A percentile compares a stretch with the other conserved stretches of the same genome.
These are phyloP conservation scores for Parasarocladium wereldwijsianum DNA, from an alignment of 2,329 filamentous ascomycete genomes.

Conservation along the genomic window DNA sequence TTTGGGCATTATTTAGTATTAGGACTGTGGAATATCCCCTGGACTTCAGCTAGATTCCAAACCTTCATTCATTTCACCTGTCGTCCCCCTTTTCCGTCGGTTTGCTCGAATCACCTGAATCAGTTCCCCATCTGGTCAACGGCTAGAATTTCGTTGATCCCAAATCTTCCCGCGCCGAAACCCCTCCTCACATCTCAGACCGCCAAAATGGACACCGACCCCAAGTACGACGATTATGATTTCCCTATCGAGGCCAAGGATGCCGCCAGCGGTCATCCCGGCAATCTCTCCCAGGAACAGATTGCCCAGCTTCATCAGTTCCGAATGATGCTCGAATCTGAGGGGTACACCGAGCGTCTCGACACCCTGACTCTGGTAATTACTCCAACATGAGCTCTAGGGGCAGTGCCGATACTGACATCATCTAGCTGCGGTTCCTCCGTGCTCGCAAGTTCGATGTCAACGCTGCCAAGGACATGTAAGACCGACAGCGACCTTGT, in stretches of 20 bases:
- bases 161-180: too few relatives aligned
- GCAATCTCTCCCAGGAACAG: conserved; percentile 73
- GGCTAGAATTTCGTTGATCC: too few relatives aligned
- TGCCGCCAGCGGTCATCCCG: conserved; percentile 64
- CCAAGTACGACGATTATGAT: conserved; percentile 95
- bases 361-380: conserved; percentile 79
- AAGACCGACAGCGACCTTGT: conserved; percentile 10
- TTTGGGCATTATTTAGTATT: too few relatives aligned
- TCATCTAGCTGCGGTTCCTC: conserved; percentile 63
- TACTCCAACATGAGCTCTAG: conserved; percentile 2
- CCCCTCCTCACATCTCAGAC: conserved; percentile 6
- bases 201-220: conserved; percentile 46
- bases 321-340: conserved; percentile 67
- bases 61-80: too few relatives aligned
- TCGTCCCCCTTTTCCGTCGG: too few relatives aligned
- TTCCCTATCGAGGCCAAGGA: conserved; percentile 68
- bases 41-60: too few relatives aligned
- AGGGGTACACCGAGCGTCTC: conserved; percentile 68
- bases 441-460: conserved; percentile 94
- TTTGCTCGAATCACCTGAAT: too few relatives aligned
- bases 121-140: too few relatives aligned
- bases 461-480: conserved; percentile 75
- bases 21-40: too few relatives aligned
- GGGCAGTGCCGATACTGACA: conserved; percentile 5
- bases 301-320: conserved; percentile 83